Base-by-base conservation (phyloP, 257 asterid genomes). In the Solanum ahanhuiri region DNA sequence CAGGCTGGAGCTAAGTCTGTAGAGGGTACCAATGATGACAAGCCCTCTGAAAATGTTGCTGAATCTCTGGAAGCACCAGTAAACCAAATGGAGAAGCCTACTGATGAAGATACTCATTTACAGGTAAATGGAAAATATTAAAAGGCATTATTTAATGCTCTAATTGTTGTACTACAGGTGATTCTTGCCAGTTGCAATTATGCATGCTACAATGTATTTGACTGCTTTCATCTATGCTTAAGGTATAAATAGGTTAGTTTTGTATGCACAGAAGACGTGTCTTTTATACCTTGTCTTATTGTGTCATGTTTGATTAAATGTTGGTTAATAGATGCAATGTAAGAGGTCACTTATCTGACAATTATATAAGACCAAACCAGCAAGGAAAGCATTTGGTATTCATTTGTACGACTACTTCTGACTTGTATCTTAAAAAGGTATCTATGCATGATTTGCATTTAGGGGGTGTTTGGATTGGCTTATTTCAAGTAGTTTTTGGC, bases 51-150 rank as follows among this genome's bases (percentile, higher is more conserved):
- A 86, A 87, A 79, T 64, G 60, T 86, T 57, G 73, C 35, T 48
- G 99, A 94, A 90, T 82, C 88, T 30, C 82, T 89, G 57, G 93
- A 69, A 5, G 69, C 17, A 3, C 30, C 92, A 22, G 75, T 86
- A 63, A 87, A 91, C 70, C 88, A 88, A 82, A 87, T 17, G 86
- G 91, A 89, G 34, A 86, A 84, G 84, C 89, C 90, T 82, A 51
- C 70, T 2, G 71, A 85, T 85, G 77, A 64, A 64, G 87, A 58
- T 58, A 20, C 48, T 45, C 7, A 72, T 22, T 71, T 48, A 85
- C 51, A 85, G 87, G 87, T 85, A 85, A 25, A 30, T 20, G 45
- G 71, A 45, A 76, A 77, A 77, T 15, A 25, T 41, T 28, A 2
- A 17, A 45, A 79, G 37, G 84, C 84, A 79, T 45, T 14, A 4